Percentiles rank a stretch among this genome's conserved stretches.
phyloP scores from a whole-genome alignment of 179 eudicot species.

The Sideroxylon spinosum region DNA sequence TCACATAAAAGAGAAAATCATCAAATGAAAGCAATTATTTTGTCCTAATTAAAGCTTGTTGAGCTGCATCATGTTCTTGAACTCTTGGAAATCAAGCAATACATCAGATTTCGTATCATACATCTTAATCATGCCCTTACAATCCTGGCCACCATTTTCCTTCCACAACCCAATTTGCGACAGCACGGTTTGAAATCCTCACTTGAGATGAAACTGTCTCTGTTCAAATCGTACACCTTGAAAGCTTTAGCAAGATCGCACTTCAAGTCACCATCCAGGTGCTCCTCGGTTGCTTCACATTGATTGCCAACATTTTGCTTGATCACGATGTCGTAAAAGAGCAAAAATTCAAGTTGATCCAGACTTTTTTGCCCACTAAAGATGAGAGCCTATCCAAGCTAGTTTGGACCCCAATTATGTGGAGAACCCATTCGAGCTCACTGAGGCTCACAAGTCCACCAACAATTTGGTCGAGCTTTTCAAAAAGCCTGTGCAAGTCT shows the following conservation, averaged over 20 bases:
- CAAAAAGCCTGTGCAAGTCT: not conserved
- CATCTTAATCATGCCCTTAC: constrained; percentile 39
- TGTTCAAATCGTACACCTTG: constrained; percentile 59
- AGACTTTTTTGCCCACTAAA: constrained; percentile 45
- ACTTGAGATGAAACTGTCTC: constrained; percentile 56
- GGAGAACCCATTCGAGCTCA: constrained; percentile 47
- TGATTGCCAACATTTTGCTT: not conserved
- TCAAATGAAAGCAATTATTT: no score
- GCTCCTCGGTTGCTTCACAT: not conserved
- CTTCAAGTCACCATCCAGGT: constrained; percentile 17
- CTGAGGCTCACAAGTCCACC: constrained; percentile 52
- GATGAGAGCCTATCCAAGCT: constrained; percentile 33
- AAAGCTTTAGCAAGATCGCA: constrained; percentile 54
- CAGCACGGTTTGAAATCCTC: constrained; percentile 49
- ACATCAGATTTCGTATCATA: constrained; percentile 63
- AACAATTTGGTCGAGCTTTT: not conserved
- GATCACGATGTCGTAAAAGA: constrained; percentile 38
- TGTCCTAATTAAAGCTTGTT: no score
- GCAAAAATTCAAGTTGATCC: constrained; percentile 38
- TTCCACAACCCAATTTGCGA: constrained; percentile 59
- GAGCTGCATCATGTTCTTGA: constrained; percentile 58
- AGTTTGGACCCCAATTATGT: constrained; percentile 26
- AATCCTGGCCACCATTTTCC: constrained; percentile 37
- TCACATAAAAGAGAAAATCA: no score
- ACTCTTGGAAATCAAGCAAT: constrained; percentile 66